Base-by-base conservation (phyloP, 441 rosid genomes). In the Adansonia grandidieri region DNA sequence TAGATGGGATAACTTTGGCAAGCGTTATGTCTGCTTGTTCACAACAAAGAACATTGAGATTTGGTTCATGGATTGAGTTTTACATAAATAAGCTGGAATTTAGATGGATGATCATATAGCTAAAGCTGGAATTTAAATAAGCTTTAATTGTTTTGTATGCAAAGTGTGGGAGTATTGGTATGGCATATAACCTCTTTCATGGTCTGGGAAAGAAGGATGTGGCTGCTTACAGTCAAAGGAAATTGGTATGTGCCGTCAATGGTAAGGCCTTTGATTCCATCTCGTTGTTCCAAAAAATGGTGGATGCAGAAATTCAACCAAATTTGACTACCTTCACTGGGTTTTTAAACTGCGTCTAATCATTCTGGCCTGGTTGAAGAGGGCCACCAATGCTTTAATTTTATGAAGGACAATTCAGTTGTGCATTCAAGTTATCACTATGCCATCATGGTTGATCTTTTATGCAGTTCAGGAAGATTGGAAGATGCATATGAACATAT, bases 371-470 rank as follows among this genome's bases (percentile, higher is more conserved):
- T 84, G 78, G 83, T 84, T 28, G 86, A 82, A 37, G 84, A 84
- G 67, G 86, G 84, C 71, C 80, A 64, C 75, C 62, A 6, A 28
- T 79, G 81, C 81, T 81, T 86, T 81, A 67, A 68, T 72, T 83
- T 77, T 48, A 81, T 81, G 83, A 79, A 48, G n/a, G 79, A 76
- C 57, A 51, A 75, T 73, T 83, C 82, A 45, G 80, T 79, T 73
- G 74, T 76, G 74, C 83, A 85, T 76, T 78, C 82, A 42, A 22
- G 50, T 10, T 84, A 86, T 79, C 89, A 86, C 62, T 83, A 83
- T 53, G 87, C 83, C n/a, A 82, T 81, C 66, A 79, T 84, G 87
- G 86, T 84, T 80, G 85, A 83, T 81, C 79, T 82, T 65, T 78
- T 86, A 53, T 80, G 87, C 72, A 77, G 86, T 67, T 86, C 87